phyloP scores from a whole-genome alignment of 306 rosid species.

The Bauhinia variegata region DNA sequence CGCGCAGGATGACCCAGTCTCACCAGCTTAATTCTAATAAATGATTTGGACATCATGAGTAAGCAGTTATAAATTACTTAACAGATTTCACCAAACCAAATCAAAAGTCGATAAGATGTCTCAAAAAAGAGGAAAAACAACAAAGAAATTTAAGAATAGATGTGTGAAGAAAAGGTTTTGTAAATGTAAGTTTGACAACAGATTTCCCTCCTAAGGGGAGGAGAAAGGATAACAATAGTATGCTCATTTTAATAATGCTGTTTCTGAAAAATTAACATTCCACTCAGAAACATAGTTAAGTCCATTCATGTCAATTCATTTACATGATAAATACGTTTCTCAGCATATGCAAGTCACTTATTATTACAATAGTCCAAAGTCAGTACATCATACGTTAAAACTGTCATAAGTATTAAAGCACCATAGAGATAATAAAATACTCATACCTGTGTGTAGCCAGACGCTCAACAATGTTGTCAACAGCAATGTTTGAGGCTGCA shows the following conservation, averaged over 20 bases:
- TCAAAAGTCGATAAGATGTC: slow-evolving; percentile 8
- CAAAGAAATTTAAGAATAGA: slow-evolving; percentile 14
- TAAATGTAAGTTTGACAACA: no score
- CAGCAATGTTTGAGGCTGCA: slow-evolving; percentile 99
- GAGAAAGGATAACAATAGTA: slow-evolving; percentile 10
- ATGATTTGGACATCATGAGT: slow-evolving; percentile 31
- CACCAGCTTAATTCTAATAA: slow-evolving; percentile 85
- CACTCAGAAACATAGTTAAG: neutral
- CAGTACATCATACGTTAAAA: neutral
- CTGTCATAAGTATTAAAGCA: slow-evolving; percentile 5
- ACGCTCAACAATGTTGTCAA: slow-evolving; percentile 97
- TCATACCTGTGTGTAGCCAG: slow-evolving; percentile 78
- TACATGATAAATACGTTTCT: no score
- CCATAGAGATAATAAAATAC: slow-evolving; percentile 27
- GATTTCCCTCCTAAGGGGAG: neutral
- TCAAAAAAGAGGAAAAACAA: slow-evolving; percentile 19
- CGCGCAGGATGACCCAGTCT: slow-evolving; percentile 99
- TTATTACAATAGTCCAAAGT: slow-evolving; percentile 6
- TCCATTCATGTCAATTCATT: neutral
- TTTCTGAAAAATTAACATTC: slow-evolving; percentile 6
- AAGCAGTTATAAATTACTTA: slow-evolving; percentile 15
- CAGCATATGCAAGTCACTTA: neutral
- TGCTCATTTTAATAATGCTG: slow-evolving; percentile 8
- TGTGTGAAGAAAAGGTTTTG: neutral
- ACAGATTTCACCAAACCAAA: slow-evolving; percentile 33